Percentiles rank a stretch among this genome's conserved stretches.
Conservation (phyloP, 1,139 yeast genomes). For the Pneumocystis canis region DNA sequence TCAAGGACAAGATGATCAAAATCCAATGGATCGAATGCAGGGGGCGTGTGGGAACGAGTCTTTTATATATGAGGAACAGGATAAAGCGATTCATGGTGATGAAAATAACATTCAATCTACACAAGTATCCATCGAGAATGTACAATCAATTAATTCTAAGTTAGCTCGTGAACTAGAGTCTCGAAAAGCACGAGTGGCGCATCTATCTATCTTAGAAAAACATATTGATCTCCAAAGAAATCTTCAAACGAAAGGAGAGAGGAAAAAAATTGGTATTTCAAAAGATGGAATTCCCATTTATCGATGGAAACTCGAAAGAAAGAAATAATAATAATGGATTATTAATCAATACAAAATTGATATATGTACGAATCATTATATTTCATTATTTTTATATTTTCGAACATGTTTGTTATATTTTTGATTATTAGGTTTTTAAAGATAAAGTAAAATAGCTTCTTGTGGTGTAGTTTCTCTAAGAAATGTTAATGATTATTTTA, state of each 20-base stretch:
- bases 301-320: slow-evolving; percentile 14
- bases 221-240: slow-evolving; percentile 10
- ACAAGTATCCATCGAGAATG: neutral
- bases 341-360: no score
- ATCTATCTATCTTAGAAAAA: slow-evolving; percentile 4
- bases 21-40: neutral
- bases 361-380: no score
- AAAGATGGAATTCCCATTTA: slow-evolving; percentile 10
- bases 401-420: neutral
- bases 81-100: neutral
- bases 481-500: neutral
- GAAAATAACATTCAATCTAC: neutral
- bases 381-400: no score
- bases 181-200: slow-evolving; percentile 5
- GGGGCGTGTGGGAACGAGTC: neutral
- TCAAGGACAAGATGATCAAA: neutral
- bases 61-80: neutral
- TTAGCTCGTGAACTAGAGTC: slow-evolving; percentile 5
- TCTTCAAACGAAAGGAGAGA: slow-evolving; percentile 12
- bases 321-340: slow-evolving; percentile 3
- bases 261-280: slow-evolving; percentile 11
- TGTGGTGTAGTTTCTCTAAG: neutral
- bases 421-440: neutral
- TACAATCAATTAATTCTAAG: neutral
- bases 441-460: neutral